These are phyloP conservation scores for Clarkia xantiana DNA, from an alignment of 345 rosid species.

Conservation along the genomic window DNA sequence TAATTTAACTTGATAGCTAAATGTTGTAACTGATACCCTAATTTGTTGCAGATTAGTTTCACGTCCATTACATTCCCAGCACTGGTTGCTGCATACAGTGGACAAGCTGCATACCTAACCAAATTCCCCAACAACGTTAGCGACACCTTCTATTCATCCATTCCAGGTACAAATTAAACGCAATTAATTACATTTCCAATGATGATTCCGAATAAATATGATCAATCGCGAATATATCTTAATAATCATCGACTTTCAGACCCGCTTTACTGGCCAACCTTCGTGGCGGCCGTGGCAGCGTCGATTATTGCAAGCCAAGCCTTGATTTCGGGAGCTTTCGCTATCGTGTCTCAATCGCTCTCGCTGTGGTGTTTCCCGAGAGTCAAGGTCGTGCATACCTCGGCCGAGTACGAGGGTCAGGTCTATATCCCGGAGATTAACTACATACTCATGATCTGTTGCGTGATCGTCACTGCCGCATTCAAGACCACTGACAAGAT, in stretches of 20 bases:
- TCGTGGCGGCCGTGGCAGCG: constrained; percentile 61
- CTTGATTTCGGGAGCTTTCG: constrained; percentile 62
- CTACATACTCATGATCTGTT: constrained; percentile 56
- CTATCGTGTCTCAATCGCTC: constrained; percentile 50
- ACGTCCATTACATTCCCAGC: constrained; percentile 19
- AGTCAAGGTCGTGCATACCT: constrained; percentile 68
- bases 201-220: neutral
- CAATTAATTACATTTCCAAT: constrained; percentile 11
- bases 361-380: constrained; percentile 65
- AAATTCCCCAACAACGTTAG: constrained; percentile 1
- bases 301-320: constrained; percentile 83
- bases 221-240: neutral
- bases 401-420: constrained; percentile 64
- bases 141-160: constrained; percentile 5
- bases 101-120: constrained; percentile 10
- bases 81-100: constrained; percentile 5
- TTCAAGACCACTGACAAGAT: constrained; percentile 48
- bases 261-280: constrained; percentile 64
- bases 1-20: no score
- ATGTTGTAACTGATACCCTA: no score
- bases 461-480: constrained; percentile 34
- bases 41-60: constrained; percentile 62
- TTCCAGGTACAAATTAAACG: constrained; percentile 7
- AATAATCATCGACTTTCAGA: constrained; percentile 14
- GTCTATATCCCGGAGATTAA: constrained; percentile 79